These are phyloP conservation scores for Talaromyces sp. DNA, from an alignment of 2,329 filamentous ascomycete species.

Conservation along the genomic window DNA sequence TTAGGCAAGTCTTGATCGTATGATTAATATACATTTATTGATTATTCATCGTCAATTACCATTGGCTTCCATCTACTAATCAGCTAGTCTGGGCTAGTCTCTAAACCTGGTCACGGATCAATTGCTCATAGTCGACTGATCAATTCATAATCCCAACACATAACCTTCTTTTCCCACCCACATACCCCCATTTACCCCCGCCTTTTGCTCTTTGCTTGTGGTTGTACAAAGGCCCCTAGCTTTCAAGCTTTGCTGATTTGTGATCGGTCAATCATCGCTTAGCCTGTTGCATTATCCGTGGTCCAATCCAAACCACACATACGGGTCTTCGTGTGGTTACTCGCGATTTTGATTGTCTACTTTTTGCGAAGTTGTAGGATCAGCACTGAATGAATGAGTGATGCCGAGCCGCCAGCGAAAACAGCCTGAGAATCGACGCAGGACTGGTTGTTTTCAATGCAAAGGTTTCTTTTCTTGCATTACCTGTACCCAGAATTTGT, in stretches of 20 bases:
- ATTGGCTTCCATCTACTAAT: background rate
- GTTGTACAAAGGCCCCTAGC: conserved; percentile 4
- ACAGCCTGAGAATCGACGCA: conserved; percentile 23
- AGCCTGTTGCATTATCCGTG: background rate
- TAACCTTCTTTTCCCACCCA: background rate
- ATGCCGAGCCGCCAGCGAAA: conserved; percentile 18
- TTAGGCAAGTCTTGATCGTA: background rate
- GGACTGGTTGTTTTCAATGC: conserved; percentile 28
- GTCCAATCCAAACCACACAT: background rate
- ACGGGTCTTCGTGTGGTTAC: background rate
- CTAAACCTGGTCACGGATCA: background rate
- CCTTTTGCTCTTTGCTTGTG: background rate
- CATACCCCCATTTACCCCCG: background rate
- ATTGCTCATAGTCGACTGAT: background rate
- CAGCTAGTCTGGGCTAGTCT: background rate
- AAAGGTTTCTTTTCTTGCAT: conserved; percentile 21
- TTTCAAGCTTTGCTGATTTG: background rate
- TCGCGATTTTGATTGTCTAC: background rate
- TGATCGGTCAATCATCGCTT: conserved; percentile 1
- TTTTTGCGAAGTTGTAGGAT: background rate
- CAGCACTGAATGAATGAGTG: background rate
- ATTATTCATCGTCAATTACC: background rate
- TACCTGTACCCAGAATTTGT: background rate
- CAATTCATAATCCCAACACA: background rate
- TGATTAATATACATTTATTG: background rate